These are phyloP conservation scores for Tuber calosporum DNA, from an alignment of 495 filamentous ascomycete species.

Conservation along the genomic window DNA sequence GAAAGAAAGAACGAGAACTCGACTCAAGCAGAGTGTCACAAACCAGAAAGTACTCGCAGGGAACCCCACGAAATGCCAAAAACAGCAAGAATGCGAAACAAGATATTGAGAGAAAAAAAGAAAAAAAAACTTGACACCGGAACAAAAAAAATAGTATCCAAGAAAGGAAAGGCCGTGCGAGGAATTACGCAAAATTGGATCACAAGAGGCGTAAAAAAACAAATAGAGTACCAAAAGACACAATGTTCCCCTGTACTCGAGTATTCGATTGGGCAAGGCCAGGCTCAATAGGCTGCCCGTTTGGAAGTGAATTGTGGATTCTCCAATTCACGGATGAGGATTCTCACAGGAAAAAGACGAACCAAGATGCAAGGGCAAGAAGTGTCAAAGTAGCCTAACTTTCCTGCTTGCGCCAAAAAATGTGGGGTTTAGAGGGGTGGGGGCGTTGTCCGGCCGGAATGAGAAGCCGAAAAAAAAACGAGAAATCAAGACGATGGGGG, in stretches of 20 bases:
- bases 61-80: neutral
- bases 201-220: neutral
- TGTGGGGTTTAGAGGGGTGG: slow-evolving; percentile 26
- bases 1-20: neutral
- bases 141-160: neutral
- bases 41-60: neutral
- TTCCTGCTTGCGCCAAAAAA: slow-evolving; percentile 6
- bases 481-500: neutral
- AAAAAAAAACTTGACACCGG: neutral
- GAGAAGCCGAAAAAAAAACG: slow-evolving; percentile 13
- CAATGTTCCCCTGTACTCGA: neutral
- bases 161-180: neutral
- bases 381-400: neutral
- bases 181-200: neutral
- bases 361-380: slow-evolving; percentile 31
- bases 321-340: neutral
- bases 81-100: neutral
- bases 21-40: neutral
- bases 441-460: slow-evolving; percentile 14
- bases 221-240: neutral
- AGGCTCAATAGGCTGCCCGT: neutral
- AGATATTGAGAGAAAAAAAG: neutral
- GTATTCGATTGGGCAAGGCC: neutral
- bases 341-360: neutral
- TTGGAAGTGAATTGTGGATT: neutral